A percentile compares a stretch with the other conserved stretches of the same genome.
Evolutionary conservation across 352 stramenopile species (phyloP).

Genomic region (Globisporangium alternatum): DNA sequence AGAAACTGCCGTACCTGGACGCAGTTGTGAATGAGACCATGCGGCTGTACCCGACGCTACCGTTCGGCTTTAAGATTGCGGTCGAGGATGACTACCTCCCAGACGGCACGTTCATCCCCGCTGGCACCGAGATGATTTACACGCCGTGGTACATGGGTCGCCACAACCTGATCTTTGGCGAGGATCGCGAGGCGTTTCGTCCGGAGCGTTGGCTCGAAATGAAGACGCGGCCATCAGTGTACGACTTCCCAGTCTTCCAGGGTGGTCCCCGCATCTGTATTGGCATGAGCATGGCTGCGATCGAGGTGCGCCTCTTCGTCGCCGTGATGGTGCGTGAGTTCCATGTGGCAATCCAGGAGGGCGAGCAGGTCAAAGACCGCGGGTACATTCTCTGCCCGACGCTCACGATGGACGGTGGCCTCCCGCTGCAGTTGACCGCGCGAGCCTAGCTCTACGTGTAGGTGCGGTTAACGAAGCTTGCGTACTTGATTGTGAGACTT

Average conservation of each 20-base stretch:
- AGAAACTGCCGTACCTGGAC: slow-evolving; percentile 64
- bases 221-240: slow-evolving; percentile 46
- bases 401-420: not conserved
- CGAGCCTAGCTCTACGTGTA: too few relatives aligned
- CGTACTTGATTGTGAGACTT: too few relatives aligned
- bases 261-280: not conserved
- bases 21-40: slow-evolving; percentile 67
- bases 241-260: slow-evolving; percentile 15
- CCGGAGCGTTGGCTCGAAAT: slow-evolving; percentile 71
- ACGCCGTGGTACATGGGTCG: slow-evolving; percentile 75
- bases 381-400: not conserved
- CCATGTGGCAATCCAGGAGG: not conserved
- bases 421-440: not conserved
- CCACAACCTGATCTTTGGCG: slow-evolving; percentile 25
- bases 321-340: not conserved
- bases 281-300: not conserved
- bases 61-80: not conserved
- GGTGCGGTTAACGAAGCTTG: too few relatives aligned
- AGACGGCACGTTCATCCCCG: slow-evolving; percentile 53
- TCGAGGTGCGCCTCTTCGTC: not conserved
- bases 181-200: slow-evolving; percentile 43
- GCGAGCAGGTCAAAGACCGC: not conserved
- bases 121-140: slow-evolving; percentile 62
- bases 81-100: slow-evolving; percentile 1
- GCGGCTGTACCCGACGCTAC: slow-evolving; percentile 17